Base-by-base conservation (phyloP, 176 grass and related monocot species). In the Aegilops umbellulata region DNA sequence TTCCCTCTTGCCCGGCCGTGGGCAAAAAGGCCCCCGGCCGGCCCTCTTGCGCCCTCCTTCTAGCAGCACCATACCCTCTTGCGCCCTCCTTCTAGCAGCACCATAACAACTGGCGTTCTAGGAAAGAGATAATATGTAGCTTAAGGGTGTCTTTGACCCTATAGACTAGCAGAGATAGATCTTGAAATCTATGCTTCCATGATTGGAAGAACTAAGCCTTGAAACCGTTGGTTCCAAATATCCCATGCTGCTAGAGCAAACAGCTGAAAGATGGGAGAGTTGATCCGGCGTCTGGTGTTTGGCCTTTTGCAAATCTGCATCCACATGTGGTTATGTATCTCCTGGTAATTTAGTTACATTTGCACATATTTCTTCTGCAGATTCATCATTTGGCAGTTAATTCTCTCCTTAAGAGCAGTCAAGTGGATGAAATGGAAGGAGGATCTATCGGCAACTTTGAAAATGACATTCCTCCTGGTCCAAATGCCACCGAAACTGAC, bases 311-410 rank as follows among this genome's bases (percentile, higher is more conserved):
- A 76, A 76, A 76, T 51, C 25, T 76, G 44, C 72, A 76, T 51
- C 8, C 44, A 76, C 8, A 46, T 53, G 24, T 76, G 42, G 42
- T 29, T 75, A 16, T 51, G 22, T 63, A 65, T 36, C 30, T 77
- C 24, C 46, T 80, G 22, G 55, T 77, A 55, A 76, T 78, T 23
- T 26, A 39, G 32, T 65, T 83, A 10, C 65, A 85, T 78, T 10
- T 29, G 55, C 64, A 80, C 38, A 76, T 60, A 51, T 92, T 87
- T 92, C 32, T 76, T 75, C 31, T 88, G 42, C 91, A 98, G 96
- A 94, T 98, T 71, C 96, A 98, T 92, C 96, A 98, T 84, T 84
- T 98, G 88, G 91, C 96, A 0, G 93, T 98, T 72, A 98, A 95
- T 95, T 89, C 96, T 87, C 90, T 98, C 69, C 84, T 95, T 32